Evolutionary conservation across 2,329 filamentous ascomycete genomes (phyloP).

Genomic region (Talaromyces rugulosus): DNA sequence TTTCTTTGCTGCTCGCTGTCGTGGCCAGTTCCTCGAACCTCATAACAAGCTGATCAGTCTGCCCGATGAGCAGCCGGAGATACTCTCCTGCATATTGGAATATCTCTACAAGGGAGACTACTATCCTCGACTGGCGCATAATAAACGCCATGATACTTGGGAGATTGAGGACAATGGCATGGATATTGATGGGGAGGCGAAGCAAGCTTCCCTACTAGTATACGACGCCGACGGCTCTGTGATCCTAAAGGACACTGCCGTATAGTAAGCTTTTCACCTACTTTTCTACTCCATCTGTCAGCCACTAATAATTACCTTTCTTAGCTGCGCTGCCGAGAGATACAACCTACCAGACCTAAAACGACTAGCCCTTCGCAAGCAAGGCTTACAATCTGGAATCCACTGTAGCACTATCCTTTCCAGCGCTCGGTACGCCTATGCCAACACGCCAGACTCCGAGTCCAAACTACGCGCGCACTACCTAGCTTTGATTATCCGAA

Average conservation of each 20-base stretch:
- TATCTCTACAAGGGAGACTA: constrained; percentile 95
- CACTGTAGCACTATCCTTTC: constrained; percentile 79
- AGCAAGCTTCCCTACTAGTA: constrained; percentile 62
- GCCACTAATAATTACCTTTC: constrained; percentile 6
- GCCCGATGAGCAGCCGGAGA: constrained; percentile 80
- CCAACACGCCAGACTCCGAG: constrained; percentile 82
- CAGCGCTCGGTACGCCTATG: constrained; percentile 85
- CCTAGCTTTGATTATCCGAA: constrained; percentile 85
- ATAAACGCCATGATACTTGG: constrained; percentile 76
- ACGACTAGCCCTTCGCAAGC: constrained; percentile 78
- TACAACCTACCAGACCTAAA: constrained; percentile 83
- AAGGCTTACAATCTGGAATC: constrained; percentile 80
- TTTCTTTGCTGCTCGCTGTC: constrained; percentile 67
- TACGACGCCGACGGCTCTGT: constrained; percentile 61
- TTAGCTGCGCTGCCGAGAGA: constrained; percentile 69
- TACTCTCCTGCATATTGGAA: constrained; percentile 86
- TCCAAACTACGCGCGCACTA: constrained; percentile 90
- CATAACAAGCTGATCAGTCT: constrained; percentile 69
- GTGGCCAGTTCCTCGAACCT: constrained; percentile 59
- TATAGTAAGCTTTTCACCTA: constrained; percentile 56
- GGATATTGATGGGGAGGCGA: constrained; percentile 35
- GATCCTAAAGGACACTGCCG: constrained; percentile 80
- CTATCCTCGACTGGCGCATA: constrained; percentile 75
- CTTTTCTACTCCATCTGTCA: not conserved
- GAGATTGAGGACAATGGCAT: constrained; percentile 64